Evolutionary conservation across 164 flowering plant genomes (phyloP).

Genomic region (grape (Vitis vinifera)): ASM3070453v1 NC_081819.1:22112001-22112500

Average conservation of each 20-base stretch:
- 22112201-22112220: constrained; percentile 10
- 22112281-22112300: constrained; percentile 6
- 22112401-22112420: too few species aligned
- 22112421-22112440: too few species aligned
- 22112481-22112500: too few species aligned
- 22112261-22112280: constrained; percentile 7
- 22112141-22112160: constrained; percentile 18
- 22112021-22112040: constrained; percentile 1
- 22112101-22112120: constrained; percentile 56
- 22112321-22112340: constrained; percentile 33
- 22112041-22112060: constrained; percentile 38
- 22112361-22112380: constrained; percentile 12
- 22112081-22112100: constrained; percentile 60
- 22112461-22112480: too few species aligned
- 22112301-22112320: constrained; percentile 24
- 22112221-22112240: constrained; percentile 3
- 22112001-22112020: not conserved
- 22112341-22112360: constrained; percentile 16
- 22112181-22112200: constrained; percentile 4
- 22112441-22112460: too few species aligned
- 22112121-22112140: constrained; percentile 53
- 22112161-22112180: constrained; percentile 4
- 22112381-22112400: too few species aligned
- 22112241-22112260: constrained; percentile 21
- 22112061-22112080: constrained; percentile 56